phyloP scores from a whole-genome alignment of 768 basidiomycete species.

The Boletus insuetus region DNA sequence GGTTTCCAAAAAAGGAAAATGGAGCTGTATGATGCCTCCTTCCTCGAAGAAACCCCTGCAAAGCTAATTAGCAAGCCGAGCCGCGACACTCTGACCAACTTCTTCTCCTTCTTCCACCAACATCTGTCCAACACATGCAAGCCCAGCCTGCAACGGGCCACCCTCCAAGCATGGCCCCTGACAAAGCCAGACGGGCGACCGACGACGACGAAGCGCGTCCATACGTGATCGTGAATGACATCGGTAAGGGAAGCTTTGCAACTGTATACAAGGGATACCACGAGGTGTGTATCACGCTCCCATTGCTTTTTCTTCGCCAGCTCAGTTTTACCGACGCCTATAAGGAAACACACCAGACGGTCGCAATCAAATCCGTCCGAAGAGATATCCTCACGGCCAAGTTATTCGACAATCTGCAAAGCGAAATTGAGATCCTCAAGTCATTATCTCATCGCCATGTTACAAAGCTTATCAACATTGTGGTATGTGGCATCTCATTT shows the following conservation, averaged over 20 bases:
- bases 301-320: background rate
- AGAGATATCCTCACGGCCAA: conserved; percentile 85
- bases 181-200: conserved; percentile 29
- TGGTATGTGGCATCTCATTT: conserved; percentile 49
- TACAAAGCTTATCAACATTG: conserved; percentile 88
- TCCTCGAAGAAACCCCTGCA: conserved; percentile 19
- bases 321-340: conserved; percentile 1
- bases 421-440: conserved; percentile 96
- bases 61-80: conserved; percentile 26
- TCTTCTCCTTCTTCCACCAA: conserved; percentile 13
- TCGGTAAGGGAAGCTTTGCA: conserved; percentile 93
- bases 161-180: conserved; percentile 23
- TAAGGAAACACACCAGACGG: conserved; percentile 72
- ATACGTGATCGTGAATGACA: conserved; percentile 71
- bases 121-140: conserved; percentile 18
- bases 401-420: conserved; percentile 95
- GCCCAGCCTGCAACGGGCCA: conserved; percentile 20
- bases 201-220: conserved; percentile 75
- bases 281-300: conserved; percentile 51
- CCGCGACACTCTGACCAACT: conserved; percentile 1
- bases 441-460: conserved; percentile 90
- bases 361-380: conserved; percentile 95
- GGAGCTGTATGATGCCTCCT: conserved; percentile 20
- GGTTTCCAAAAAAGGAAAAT: conserved; percentile 24
- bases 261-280: conserved; percentile 95